A percentile compares a stretch with the other conserved stretches of the same genome.
phyloP scores from a whole-genome alignment of 1,139 yeast species.

The Pichia sp. region DNA sequence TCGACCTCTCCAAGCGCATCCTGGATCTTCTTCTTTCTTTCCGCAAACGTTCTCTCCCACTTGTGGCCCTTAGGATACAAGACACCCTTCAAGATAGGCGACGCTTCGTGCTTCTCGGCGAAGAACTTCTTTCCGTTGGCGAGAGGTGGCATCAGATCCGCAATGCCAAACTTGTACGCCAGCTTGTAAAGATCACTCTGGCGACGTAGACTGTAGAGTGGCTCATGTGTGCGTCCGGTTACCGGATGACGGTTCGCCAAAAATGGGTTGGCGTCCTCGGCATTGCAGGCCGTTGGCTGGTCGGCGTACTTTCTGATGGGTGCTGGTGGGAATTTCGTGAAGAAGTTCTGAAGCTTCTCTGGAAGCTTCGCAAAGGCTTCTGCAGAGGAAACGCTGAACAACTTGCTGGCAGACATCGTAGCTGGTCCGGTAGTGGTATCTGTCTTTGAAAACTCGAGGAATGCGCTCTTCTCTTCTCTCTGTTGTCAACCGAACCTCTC shows the following conservation, averaged over 20 bases:
- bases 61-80: slow-evolving; percentile 74
- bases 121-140: slow-evolving; percentile 67
- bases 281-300: slow-evolving; percentile 61
- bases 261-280: slow-evolving; percentile 80
- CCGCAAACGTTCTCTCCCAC: slow-evolving; percentile 68
- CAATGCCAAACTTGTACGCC: slow-evolving; percentile 77
- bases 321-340: slow-evolving; percentile 79
- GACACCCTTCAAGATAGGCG: slow-evolving; percentile 75
- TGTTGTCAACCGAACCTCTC: background rate
- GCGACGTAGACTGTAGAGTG: slow-evolving; percentile 76
- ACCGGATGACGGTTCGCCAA: slow-evolving; percentile 80
- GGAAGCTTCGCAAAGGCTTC: slow-evolving; percentile 58
- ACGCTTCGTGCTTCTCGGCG: slow-evolving; percentile 68
- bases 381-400: slow-evolving; percentile 28
- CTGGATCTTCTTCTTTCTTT: slow-evolving; percentile 54
- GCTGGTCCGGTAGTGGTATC: background rate
- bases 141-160: slow-evolving; percentile 72
- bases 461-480: too few relatives aligned
- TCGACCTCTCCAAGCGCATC: slow-evolving; percentile 75
- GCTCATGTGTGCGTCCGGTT: slow-evolving; percentile 71
- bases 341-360: slow-evolving; percentile 64
- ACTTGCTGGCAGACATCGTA: slow-evolving; percentile 23
- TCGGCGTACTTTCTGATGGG: slow-evolving; percentile 64
- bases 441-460: too few relatives aligned
- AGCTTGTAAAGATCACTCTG: slow-evolving; percentile 81